Evolutionary conservation across 441 rosid species (phyloP), one percentile per base, ranked within the genome.

Genomic region (Erodium texanum): DNA sequence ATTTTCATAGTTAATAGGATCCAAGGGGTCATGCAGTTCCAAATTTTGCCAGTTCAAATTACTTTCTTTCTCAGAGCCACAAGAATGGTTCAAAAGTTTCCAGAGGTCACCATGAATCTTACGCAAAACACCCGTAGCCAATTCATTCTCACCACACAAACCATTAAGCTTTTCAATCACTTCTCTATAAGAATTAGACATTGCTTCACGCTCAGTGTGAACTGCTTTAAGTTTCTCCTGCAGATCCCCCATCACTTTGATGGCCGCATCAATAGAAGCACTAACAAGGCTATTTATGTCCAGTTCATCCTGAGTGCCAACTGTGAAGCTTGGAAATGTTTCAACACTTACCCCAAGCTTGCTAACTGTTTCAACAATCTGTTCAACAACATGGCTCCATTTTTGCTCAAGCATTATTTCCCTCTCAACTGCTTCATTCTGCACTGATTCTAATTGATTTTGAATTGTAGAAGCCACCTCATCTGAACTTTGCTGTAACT

Each of bases 291-390:
- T 81, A 65, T 74, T 79, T 67, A 79, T 68, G 77, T 90, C 88
- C 70, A 78, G 5, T 72, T 77, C 70, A 76, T 66, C 75, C 76
- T 70, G 78, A 72, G 66, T 75, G 73, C 38, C 76, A 71, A 78
- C 64, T 22, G 77, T 62, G 43, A 75, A 15, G 32, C 65, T n/a
- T 58, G 75, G 66, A 61, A 23, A 74, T 78, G 79, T 76, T 71
- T 82, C 85, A 64, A 76, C 65, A 70, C 72, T 69, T 58, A 70
- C 81, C 74, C 88, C 89, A 77, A 95, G 98, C 83, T 83, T 84
- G 74, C 72, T 76, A 61, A 90, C 82, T 56, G 82, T 85, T 74
- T 85, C 85, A 74, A 75, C 36, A 76, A 87, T 78, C 65, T 79
- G 80, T 71, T 85, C 62, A 77, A 79, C 59, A 34, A 73, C 70